Evolutionary conservation across 2,329 filamentous ascomycete species (phyloP), one percentile per base, ranked within the genome.

Genomic region (Colletotrichum echinochloae): DNA sequence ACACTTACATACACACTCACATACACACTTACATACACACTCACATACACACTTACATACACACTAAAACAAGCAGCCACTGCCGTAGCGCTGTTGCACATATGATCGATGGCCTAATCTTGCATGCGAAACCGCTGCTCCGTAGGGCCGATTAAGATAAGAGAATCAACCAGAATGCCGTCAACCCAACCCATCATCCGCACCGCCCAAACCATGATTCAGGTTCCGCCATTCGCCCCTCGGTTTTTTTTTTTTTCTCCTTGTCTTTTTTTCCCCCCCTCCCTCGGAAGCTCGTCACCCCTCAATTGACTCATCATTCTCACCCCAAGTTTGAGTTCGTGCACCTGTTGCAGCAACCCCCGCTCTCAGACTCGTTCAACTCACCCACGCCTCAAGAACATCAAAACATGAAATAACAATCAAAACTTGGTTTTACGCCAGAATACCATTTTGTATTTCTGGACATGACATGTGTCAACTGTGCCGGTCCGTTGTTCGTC

Each of bases 61-160:
- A 48, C 26, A 46, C 23, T n/a, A n/a, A n/a, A n/a, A n/a, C 35
- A 48, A 51, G 59, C 59, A 61, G 46, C 59, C 46, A 41, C 48
- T 39, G 26, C 48, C 23, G 60, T 52, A 33, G 60, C 33, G 48
- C 48, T 62, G 60, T 62, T 20, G 60, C 60, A 52, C 44, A 60
- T 49, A 20, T 60, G 57, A 60, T 48, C 30, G 57, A 41, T 61
- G 33, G 33, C 16, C 57, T 26, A 54, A 70, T 70, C 64, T 70
- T 66, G 51, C 51, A 67, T 70, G 56, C 67, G 49, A 70, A 70
- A 44, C 67, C 67, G 57, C 57, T 49, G 56, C 52, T 56, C 30
- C 56, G 59, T 59, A 67, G 68, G 68, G 64, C 68, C 68, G 68
- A 67, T 70, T 70, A 51, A 67, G 64, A 70, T 70, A 67, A 62